A percentile compares a stretch with the other conserved stretches of the same genome.
Evolutionary conservation across 2,329 filamentous ascomycete species (phyloP).

Genomic region (Atkinsonella texensis): DNA sequence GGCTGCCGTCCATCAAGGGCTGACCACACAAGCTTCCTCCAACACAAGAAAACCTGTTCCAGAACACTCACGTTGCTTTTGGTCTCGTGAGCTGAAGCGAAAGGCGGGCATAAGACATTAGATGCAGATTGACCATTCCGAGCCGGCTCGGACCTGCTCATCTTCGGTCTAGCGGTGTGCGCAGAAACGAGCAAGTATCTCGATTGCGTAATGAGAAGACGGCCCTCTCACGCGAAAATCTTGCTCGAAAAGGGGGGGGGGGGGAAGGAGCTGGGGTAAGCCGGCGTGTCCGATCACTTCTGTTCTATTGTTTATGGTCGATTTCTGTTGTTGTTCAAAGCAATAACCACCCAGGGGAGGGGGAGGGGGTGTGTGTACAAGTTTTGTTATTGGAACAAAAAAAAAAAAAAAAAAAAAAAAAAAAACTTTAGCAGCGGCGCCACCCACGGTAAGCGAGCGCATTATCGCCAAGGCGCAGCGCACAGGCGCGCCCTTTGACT

Average conservation of each 20-base stretch:
- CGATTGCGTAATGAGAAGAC: background rate
- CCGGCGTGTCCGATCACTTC: background rate
- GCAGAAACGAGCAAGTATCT: slow-evolving; percentile 1
- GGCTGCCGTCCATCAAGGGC: background rate
- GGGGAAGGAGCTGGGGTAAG: background rate
- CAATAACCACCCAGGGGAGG: too few species aligned
- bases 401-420: too few species aligned
- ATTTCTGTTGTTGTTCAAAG: too few species aligned
- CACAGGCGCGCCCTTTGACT: too few species aligned
- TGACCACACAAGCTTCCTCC: background rate
- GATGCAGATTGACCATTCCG: background rate
- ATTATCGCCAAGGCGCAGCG: too few species aligned
- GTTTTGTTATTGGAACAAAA: too few species aligned
- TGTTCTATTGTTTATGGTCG: background rate
- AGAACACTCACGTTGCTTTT: background rate
- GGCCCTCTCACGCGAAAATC: background rate
- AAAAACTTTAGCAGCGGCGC: background rate
- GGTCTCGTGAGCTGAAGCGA: background rate
- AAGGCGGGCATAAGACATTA: background rate
- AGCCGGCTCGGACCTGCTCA: background rate
- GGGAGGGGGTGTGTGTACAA: too few species aligned
- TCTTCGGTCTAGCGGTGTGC: background rate
- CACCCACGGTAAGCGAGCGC: too few species aligned
- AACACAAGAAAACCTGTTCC: background rate
- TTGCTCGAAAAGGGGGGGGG: background rate